A percentile compares a stretch with the other conserved stretches of the same genome.
Conservation (phyloP, 1,284 basidiomycete species). For the Amylostereum areolatum region DNA sequence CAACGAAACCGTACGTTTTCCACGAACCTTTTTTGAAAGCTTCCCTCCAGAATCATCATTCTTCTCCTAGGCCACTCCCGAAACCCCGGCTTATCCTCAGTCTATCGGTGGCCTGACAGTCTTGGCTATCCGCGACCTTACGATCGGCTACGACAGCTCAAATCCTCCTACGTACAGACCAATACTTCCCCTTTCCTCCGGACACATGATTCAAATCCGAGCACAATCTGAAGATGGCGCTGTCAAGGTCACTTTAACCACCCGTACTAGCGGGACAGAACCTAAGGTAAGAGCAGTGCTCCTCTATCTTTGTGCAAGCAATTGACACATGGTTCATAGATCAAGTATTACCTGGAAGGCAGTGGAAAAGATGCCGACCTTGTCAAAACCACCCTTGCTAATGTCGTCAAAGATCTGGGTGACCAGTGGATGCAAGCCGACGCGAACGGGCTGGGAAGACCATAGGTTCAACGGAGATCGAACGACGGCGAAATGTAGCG, state of each 20-base stretch:
- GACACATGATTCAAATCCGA: slow-evolving; percentile 80
- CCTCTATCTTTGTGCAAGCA: background rate
- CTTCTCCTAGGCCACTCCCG: slow-evolving; percentile 13
- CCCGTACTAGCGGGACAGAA: slow-evolving; percentile 79
- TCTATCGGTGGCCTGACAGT: slow-evolving; percentile 56
- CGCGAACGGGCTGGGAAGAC: slow-evolving; percentile 45
- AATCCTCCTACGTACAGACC: slow-evolving; percentile 64
- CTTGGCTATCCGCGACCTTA: slow-evolving; percentile 65
- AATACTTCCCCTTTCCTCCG: slow-evolving; percentile 64
- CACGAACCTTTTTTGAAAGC: background rate
- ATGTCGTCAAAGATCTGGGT: slow-evolving; percentile 53
- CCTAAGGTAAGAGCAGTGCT: slow-evolving; percentile 56
- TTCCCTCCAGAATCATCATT: background rate
- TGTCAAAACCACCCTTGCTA: slow-evolving; percentile 42
- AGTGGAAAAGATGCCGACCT: slow-evolving; percentile 41
- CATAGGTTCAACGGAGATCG: slow-evolving; percentile 20
- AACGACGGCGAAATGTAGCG: too few species aligned
- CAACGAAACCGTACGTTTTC: slow-evolving; percentile 31
- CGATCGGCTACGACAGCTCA: slow-evolving; percentile 65
- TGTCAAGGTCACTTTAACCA: slow-evolving; percentile 56
- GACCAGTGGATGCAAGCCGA: slow-evolving; percentile 64
- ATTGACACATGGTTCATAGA: slow-evolving; percentile 31
- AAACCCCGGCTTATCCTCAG: slow-evolving; percentile 45
- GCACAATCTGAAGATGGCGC: slow-evolving; percentile 37
- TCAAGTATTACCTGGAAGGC: slow-evolving; percentile 82